These are phyloP conservation scores for Penicillium sp. DNA, from an alignment of 2,329 filamentous ascomycete genomes.

Conservation along the genomic window DNA sequence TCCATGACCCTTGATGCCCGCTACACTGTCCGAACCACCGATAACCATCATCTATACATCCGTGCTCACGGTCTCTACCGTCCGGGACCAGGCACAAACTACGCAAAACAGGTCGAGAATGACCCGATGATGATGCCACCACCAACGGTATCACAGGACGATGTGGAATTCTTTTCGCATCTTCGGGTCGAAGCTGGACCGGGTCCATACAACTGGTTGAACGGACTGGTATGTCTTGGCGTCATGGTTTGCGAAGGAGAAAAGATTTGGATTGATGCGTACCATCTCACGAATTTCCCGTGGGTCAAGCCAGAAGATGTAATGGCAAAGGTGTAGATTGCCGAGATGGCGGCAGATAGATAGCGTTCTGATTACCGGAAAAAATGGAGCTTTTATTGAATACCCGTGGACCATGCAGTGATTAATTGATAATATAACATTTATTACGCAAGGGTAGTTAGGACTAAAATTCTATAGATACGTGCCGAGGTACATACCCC, in stretches of 20 bases:
- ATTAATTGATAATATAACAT: no score
- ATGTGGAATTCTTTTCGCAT: constrained; percentile 29
- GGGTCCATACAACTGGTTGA: constrained; percentile 26
- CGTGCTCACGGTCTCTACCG: constrained; percentile 28
- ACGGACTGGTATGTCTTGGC: constrained; percentile 26
- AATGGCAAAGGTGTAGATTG: constrained; percentile 6
- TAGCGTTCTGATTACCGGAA: neutral
- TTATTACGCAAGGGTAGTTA: no score
- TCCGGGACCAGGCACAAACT: constrained; percentile 23
- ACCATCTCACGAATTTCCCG: constrained; percentile 25
- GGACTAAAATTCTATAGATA: no score
- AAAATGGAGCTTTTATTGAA: no score
- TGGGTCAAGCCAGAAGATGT: constrained; percentile 22
- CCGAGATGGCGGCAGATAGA: neutral
- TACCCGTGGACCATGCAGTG: no score
- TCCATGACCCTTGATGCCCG: constrained; percentile 27
- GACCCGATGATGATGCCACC: constrained; percentile 14
- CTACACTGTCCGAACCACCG: constrained; percentile 23
- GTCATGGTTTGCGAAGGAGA: constrained; percentile 24
- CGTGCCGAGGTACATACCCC: no score
- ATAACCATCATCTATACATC: constrained; percentile 24
- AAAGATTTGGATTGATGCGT: constrained; percentile 26
- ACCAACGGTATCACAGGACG: constrained; percentile 19
- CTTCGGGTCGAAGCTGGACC: constrained; percentile 22
- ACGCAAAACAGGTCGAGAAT: constrained; percentile 21